phyloP scores from a whole-genome alignment of 1,284 basidiomycete genomes.

The Leccinum proliferum region DNA sequence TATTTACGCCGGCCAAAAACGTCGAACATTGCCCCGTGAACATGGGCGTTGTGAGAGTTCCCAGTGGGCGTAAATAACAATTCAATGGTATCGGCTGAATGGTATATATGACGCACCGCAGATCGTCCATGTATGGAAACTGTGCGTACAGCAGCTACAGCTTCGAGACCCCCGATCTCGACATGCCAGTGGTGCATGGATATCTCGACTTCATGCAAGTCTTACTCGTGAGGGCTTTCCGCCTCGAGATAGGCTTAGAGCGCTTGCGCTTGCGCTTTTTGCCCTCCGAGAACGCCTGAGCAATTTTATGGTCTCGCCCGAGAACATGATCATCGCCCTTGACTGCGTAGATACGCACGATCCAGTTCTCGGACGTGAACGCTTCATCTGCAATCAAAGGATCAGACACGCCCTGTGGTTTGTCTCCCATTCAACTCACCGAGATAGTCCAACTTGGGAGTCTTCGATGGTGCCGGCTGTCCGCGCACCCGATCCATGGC shows the following conservation, averaged over 20 bases:
- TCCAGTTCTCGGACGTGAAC: conserved; percentile 98
- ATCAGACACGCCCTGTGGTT: conserved; percentile 2
- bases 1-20: background rate
- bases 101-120: background rate
- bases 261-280: conserved; percentile 86
- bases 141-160: background rate
- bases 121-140: background rate
- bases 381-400: conserved; percentile 67
- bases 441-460: conserved; percentile 84
- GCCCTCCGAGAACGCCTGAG: conserved; percentile 80
- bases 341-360: conserved; percentile 94
- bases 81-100: background rate
- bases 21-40: background rate
- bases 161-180: background rate
- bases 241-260: conserved; percentile 57
- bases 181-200: background rate
- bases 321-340: conserved; percentile 93
- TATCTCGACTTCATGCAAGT: background rate
- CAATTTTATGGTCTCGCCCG: conserved; percentile 83
- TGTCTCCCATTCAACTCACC: conserved; percentile 42
- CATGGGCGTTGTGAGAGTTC: background rate
- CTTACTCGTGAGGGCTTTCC: conserved; percentile 39
- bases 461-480: conserved; percentile 69
- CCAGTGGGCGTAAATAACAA: background rate
- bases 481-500: conserved; percentile 81